Evolutionary conservation across 768 basidiomycete genomes (phyloP), one percentile per base, ranked within the genome.

Genomic region (Serendipita sp.): DNA sequence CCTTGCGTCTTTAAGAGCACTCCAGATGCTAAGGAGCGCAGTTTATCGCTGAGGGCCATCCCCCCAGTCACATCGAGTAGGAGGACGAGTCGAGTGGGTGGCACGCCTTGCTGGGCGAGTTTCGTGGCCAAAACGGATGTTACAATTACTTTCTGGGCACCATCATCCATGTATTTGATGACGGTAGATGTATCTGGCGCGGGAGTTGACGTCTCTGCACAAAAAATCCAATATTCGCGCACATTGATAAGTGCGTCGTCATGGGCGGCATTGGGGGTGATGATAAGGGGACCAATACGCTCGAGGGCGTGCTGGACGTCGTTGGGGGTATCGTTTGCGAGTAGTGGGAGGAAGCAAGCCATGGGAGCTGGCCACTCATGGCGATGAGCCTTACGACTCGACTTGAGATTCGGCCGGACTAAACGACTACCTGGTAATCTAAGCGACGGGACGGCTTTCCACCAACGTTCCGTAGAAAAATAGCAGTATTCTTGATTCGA

Each of bases 121-220:
- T 82, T 82, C 71, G 83, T 84, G 35, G 81, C 86, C 70, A 79
- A 78, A n/a, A 82, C 74, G 47, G 83, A 78, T 18, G 86, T 80
- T 0, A 92, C 79, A 45, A 96, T 84, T 70, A 92, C 79, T 74
- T 89, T 93, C 69, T 86, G 81, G 1, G 85, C 83, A 28, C 94
- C 92, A 24, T 76, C 76, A 73, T 97, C 89, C 35, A 99, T 81
- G 77, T 78, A 81, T 24, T 81, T 74, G 65, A 83, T 76, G 69
- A 84, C 77, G 28, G 81, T 76, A 41, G 38, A 41, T 5, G 38
- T 2, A 41, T 41, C 38, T 41, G 13, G 13, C 64, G 86, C 84
- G n/a, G 79, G 63, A 60, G 80, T 76, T 48, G 78, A 69, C 64
- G 78, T 72, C 64, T 89, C 83, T 68, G 85, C 75, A 58, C 87